Evolutionary conservation across 2,329 filamentous ascomycete genomes (phyloP), one percentile per base, ranked within the genome.

Genomic region (Neonectria magnoliae): DNA sequence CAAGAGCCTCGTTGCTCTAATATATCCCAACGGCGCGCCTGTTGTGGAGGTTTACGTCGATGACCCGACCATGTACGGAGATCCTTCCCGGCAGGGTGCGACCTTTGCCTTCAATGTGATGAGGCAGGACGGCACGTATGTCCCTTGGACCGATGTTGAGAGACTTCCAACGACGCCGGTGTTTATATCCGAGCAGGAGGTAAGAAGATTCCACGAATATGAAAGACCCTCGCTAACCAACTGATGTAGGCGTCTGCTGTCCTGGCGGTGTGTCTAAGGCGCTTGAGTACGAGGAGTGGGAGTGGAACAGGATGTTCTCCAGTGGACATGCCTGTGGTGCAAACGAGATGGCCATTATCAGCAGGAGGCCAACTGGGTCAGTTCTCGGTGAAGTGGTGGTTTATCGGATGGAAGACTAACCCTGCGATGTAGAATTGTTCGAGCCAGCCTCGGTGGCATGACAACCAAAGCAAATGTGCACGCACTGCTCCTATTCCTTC

Each of bases 21-120:
- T 76, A 47, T 86, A 91, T 73, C 69, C 73, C 8, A 88, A 90
- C 65, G 87, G 86, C 2, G 73, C 72, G 16, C 80, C 82, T 0
- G 75, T 88, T 3, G 84, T 84, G 54, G 81, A 80, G 20, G 79
- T 91, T 25, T 90, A 91, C 75, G 84, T 83, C 65, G 85, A 87
- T 36, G 78, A 78, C 0, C 70, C 14, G 74, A 55, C 51, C 33
- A 65, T 80, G 9, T 89, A 87, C 53, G 84, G 81, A 4, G 82
- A 89, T 70, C 71, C 85, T 0, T 77, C 71, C 16, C 82, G 81
- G 20, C 87, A 90, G 73, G 89, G 89, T 2, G 83, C 88, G 1
- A 90, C 87, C 0, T 79, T 92, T 22, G 86, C 89, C 2, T 90
- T 92, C 77, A 92, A 91, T 66, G 76, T 91, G 13, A 76, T 84